phyloP scores from a whole-genome alignment of 495 filamentous ascomycete genomes.

The Thermothielavioides terrestris region DNA sequence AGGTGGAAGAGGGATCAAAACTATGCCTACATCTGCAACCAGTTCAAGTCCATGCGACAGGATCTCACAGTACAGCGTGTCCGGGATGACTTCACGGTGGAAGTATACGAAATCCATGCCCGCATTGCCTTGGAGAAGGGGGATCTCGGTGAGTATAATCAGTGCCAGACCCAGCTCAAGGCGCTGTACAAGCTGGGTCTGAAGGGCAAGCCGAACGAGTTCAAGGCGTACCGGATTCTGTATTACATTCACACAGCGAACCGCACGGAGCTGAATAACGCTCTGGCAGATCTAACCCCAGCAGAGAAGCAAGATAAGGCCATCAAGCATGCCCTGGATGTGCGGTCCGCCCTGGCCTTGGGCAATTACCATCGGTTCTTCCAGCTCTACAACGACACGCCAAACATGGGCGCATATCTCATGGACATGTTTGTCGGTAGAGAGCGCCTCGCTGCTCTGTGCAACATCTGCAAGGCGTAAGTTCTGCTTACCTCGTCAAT shows the following conservation, averaged over 20 bases:
- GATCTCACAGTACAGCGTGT: slow-evolving; percentile 97
- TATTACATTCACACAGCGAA: slow-evolving; percentile 99
- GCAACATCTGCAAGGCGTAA: slow-evolving; percentile 89
- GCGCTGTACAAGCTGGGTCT: slow-evolving; percentile 78
- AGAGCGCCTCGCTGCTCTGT: slow-evolving; percentile 82
- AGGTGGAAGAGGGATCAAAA: slow-evolving; percentile 93
- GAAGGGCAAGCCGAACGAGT: slow-evolving; percentile 86
- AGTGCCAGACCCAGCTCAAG: slow-evolving; percentile 96
- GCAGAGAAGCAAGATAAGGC: slow-evolving; percentile 79
- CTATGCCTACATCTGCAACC: slow-evolving; percentile 95
- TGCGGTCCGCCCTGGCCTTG: slow-evolving; percentile 82
- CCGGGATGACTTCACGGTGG: slow-evolving; percentile 88
- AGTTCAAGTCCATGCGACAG: slow-evolving; percentile 97
- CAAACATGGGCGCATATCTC: slow-evolving; percentile 95
- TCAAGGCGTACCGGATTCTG: slow-evolving; percentile 99
- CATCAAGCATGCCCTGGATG: slow-evolving; percentile 85
- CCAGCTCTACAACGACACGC: slow-evolving; percentile 84
- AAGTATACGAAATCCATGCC: slow-evolving; percentile 95
- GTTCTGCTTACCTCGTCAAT: slow-evolving; percentile 36
- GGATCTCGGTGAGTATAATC: slow-evolving; percentile 99
- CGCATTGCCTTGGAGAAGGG: slow-evolving; percentile 97
- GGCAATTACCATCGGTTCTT: slow-evolving; percentile 98
- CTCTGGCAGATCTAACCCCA: slow-evolving; percentile 93
- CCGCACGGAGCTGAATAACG: slow-evolving; percentile 94
- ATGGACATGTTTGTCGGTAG: slow-evolving; percentile 98